Base-by-base conservation (phyloP, 257 asterid genomes). In the Asclepias syriaca region DNA sequence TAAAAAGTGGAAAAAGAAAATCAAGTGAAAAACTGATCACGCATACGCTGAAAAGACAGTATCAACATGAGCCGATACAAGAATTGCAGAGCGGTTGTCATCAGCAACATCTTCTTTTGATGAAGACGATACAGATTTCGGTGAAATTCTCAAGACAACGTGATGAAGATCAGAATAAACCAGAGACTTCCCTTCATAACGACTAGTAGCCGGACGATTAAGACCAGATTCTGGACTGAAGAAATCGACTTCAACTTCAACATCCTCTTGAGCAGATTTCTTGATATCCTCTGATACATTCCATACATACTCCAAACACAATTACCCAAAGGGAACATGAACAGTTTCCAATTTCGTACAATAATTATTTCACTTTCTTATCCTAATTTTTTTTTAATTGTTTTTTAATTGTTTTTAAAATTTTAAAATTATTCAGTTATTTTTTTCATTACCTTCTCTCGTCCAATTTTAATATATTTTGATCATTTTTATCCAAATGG, bases 21-120 rank as follows among this genome's bases (percentile, higher is more conserved):
- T 29, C 67, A 69, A 45, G 54, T 60, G 27, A 53, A 13, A 8
- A 49, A 64, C 39, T 34, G 39, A 34, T 43, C 48, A 77, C 63
- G 73, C 83, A 29, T 90, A 94, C 99, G 81, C 83, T 6, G 99
- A 76, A 79, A 89, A 95, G 72, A 95, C 97, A 2, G 98, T 87
- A 83, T 95, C 99, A 53, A 95, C 81, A 81, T 95, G 99, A 75
- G 99, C 90, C 53, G 99, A 95, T 73, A 95, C 93, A 39, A 95
- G 93, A 79, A 95, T 95, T 56, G 98, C 96, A 80, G 84, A 3
- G 39, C 39, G 39, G 39, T 34, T 90, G 63, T 90, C 97, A 68
- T 68, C 85, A 40, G 95, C 97, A 78, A 85, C 93, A 65, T 43
- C 48, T 43, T 43, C 48, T 6, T 43, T 43, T 43, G 48, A 43